Conservation (phyloP, 2,329 filamentous ascomycete species). For the Talaromyces funiculosus region DNA sequence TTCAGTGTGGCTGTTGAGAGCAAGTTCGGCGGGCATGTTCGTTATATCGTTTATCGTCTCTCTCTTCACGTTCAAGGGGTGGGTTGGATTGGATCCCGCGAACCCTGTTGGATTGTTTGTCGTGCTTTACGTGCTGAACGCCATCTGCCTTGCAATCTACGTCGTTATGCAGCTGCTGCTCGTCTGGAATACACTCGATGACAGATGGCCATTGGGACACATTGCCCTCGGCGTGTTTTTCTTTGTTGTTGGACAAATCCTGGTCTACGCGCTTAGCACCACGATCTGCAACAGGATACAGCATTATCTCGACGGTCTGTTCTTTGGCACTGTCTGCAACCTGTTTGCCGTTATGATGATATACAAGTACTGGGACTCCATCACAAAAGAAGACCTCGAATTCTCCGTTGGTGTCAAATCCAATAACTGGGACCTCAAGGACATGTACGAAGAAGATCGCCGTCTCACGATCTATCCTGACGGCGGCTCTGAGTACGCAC, state of each 20-base stretch:
- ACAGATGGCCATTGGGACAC: slow-evolving; percentile 91
- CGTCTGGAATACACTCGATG: slow-evolving; percentile 82
- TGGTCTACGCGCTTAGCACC: slow-evolving; percentile 83
- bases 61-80: slow-evolving; percentile 85
- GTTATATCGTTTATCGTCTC: slow-evolving; percentile 79
- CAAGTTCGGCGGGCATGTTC: slow-evolving; percentile 75
- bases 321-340: slow-evolving; percentile 92
- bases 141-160: slow-evolving; percentile 78
- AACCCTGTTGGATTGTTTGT: slow-evolving; percentile 88
- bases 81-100: slow-evolving; percentile 76
- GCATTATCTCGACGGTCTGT: slow-evolving; percentile 91
- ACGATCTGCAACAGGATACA: slow-evolving; percentile 76
- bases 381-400: slow-evolving; percentile 95
- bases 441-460: slow-evolving; percentile 75
- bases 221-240: slow-evolving; percentile 87
- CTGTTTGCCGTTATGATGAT: slow-evolving; percentile 98
- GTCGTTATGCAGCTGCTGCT: slow-evolving; percentile 81
- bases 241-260: slow-evolving; percentile 84
- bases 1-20: slow-evolving; percentile 85
- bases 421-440: slow-evolving; percentile 98
- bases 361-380: slow-evolving; percentile 99
- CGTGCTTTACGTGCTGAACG: slow-evolving; percentile 86
- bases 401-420: slow-evolving; percentile 93
- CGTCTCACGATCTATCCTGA: slow-evolving; percentile 67
- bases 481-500: slow-evolving; percentile 40